Conservation (phyloP, 208 protist species). For the Porcisia hertigi region DNA sequence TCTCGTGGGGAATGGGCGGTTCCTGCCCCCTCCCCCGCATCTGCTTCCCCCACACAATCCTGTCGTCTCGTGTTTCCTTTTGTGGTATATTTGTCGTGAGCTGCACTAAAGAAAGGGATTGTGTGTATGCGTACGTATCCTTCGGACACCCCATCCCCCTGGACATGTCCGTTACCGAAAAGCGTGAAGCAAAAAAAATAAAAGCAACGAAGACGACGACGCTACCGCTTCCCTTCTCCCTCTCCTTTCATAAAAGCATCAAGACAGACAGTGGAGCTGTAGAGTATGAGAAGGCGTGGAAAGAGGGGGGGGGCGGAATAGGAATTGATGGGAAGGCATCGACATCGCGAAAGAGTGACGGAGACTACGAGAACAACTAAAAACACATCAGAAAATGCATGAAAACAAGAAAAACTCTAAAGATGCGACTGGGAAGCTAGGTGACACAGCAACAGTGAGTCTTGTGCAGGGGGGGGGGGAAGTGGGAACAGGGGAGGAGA, state of each 20-base stretch:
- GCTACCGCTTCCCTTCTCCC: not conserved
- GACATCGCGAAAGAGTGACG: too few species aligned
- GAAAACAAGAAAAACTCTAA: not conserved
- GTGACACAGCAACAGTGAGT: not conserved
- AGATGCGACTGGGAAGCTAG: not conserved
- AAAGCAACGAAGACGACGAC: not conserved
- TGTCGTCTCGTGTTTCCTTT: not conserved
- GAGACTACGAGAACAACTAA: too few species aligned
- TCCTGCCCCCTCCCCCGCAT: not conserved
- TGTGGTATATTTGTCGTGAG: too few species aligned
- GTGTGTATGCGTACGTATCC: not conserved
- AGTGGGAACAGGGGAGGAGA: not conserved
- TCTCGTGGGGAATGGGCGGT: not conserved
- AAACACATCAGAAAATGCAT: too few species aligned
- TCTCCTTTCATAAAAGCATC: not conserved
- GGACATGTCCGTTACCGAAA: not conserved
- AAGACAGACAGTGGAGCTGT: too few species aligned
- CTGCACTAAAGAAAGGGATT: not conserved
- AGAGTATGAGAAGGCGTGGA: too few species aligned
- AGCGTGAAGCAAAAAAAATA: not conserved
- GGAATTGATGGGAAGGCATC: too few species aligned
- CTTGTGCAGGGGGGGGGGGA: not conserved
- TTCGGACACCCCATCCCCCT: not conserved
- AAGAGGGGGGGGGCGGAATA: too few species aligned
- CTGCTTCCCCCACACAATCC: not conserved